These are phyloP conservation scores for Paramecium biaurelia DNA, from an alignment of 73 alveolate genomes.

Conservation along the genomic window DNA sequence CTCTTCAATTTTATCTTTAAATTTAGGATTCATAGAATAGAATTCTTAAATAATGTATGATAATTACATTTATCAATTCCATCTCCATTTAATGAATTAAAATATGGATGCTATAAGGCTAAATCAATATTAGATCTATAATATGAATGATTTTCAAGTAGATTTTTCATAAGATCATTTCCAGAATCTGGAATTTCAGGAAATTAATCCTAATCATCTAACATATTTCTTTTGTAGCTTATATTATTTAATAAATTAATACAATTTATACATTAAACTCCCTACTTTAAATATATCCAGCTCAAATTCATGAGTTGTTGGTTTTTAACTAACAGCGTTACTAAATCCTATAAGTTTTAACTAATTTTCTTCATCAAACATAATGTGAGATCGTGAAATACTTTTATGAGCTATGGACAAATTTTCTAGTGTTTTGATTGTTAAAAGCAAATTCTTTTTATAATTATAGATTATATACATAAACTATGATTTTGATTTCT, in stretches of 20 bases:
- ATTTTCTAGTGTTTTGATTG: not conserved
- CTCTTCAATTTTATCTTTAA: not conserved
- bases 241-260: not conserved
- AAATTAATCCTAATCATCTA: not conserved
- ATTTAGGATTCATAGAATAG: not conserved
- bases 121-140: not conserved
- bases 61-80: not conserved
- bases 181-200: not conserved
- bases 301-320: not conserved
- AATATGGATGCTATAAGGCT: not conserved
- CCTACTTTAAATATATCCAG: not conserved
- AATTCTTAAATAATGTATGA: not conserved
- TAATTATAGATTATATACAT: not conserved
- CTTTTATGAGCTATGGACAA: not conserved
- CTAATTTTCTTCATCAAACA: conserved; percentile 3
- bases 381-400: not conserved
- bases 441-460: not conserved
- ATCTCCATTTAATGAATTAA: not conserved
- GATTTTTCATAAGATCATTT: not conserved
- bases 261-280: not conserved
- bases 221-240: not conserved
- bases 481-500: not conserved
- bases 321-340: not conserved
- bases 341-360: not conserved
- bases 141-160: not conserved